Evolutionary conservation across 2,329 filamentous ascomycete genomes (phyloP), one percentile per base, ranked within the genome.

Genomic region (Fusarium denticulatum): DNA sequence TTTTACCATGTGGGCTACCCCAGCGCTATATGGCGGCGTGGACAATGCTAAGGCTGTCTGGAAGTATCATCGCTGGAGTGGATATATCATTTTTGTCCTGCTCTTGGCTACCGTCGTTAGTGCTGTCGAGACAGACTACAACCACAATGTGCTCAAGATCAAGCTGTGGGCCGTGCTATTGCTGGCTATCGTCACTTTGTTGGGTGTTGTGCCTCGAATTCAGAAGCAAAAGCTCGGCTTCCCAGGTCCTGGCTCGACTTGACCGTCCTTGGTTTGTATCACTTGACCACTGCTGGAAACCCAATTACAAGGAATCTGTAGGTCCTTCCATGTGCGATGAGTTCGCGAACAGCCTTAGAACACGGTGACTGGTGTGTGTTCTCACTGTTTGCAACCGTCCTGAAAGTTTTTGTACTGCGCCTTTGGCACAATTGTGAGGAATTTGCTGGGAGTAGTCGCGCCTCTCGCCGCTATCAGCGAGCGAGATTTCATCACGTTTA

Each of bases 11-110:
- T 98, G 92, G 86, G 94, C 90, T 66, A 85, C 89, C 6, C 95
- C 95, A 0, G 79, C 80, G 2, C 77, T 97, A 3, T 97, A 96
- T 77, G 95, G 95, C 10, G 91, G 94, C 63, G 90, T 92, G 71
- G 91, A 94, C 32, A 91, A 90, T 7, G 96, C 95, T 26, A 97
- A 95, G 87, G 86, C 86, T 30, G 81, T 97, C 46, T 98, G 96
- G 87, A 98, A 97, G 83, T 97, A 95, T 78, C 96, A 98, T 81
- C 90, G 96, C 36, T 83, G 88, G 60, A 88, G 87, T 28, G 96
- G 96, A 5, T 98, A 99, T 80, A 74, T 90, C 13, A 84, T 95
- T 66, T 83, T 96, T 60, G 79, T 92, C 57, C 78, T 97, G 76
- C 86, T 96, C 70, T 83, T 97, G 70, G 90, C 89, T 15, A 96